Evolutionary conservation across 208 protist species (phyloP).

Genomic region (Crithidia bombi): DNA sequence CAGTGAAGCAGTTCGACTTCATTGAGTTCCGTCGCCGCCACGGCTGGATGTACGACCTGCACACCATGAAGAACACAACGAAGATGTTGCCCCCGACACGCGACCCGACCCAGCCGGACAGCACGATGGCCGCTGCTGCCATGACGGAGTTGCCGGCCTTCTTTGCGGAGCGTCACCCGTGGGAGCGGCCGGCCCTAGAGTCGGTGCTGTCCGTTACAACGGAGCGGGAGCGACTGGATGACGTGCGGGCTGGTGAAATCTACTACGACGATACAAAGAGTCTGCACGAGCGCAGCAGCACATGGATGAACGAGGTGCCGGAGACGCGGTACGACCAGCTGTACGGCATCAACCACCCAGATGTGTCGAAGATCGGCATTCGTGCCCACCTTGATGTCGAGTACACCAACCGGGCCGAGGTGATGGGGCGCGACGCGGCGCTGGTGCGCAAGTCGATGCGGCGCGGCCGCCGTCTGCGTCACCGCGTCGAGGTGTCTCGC

Average conservation of each 20-base stretch:
- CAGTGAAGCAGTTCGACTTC: slow-evolving; percentile 92
- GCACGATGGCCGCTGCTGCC: slow-evolving; percentile 49
- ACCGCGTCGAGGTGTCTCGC: slow-evolving; percentile 66
- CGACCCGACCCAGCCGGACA: slow-evolving; percentile 68
- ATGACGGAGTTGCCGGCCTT: slow-evolving; percentile 76
- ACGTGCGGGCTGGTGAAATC: slow-evolving; percentile 84
- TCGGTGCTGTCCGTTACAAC: slow-evolving; percentile 56
- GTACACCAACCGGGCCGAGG: slow-evolving; percentile 81
- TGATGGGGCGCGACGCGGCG: slow-evolving; percentile 79
- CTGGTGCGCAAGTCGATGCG: slow-evolving; percentile 73
- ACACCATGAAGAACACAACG: slow-evolving; percentile 83
- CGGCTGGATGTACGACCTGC: slow-evolving; percentile 90
- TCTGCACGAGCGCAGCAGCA: slow-evolving; percentile 79
- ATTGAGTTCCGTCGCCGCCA: slow-evolving; percentile 88
- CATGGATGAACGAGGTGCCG: slow-evolving; percentile 88
- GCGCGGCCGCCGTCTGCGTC: slow-evolving; percentile 74
- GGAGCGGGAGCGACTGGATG: slow-evolving; percentile 65
- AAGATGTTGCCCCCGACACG: slow-evolving; percentile 67
- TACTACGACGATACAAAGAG: slow-evolving; percentile 72
- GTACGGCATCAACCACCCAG: slow-evolving; percentile 83
- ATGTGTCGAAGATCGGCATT: slow-evolving; percentile 88
- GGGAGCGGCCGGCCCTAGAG: slow-evolving; percentile 77
- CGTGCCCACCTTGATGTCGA: slow-evolving; percentile 82
- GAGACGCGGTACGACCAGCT: slow-evolving; percentile 91
- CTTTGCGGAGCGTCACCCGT: slow-evolving; percentile 76